These are phyloP conservation scores for Ophidiomyces ophidiicola DNA, from an alignment of 2,329 filamentous ascomycete species.

Conservation along the genomic window DNA sequence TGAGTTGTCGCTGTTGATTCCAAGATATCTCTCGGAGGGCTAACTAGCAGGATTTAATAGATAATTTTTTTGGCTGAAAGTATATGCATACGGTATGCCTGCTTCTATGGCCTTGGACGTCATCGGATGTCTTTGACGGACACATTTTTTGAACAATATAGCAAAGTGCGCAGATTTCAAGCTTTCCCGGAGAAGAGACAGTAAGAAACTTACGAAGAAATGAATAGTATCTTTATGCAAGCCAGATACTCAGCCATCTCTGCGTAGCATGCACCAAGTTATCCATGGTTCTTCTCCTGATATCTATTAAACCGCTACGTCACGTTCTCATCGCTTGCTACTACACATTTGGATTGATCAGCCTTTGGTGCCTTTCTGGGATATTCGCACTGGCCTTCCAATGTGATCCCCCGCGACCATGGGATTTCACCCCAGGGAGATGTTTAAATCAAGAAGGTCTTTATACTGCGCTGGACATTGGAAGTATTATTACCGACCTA, in stretches of 20 bases:
- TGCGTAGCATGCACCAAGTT: conserved; percentile 18
- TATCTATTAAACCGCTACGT: conserved; percentile 18
- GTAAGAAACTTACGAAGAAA: conserved; percentile 5
- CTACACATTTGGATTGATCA: conserved; percentile 13
- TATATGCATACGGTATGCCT: conserved; percentile 17
- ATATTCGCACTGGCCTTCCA: conserved; percentile 17
- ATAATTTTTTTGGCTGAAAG: conserved; percentile 12
- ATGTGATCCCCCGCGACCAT: conserved; percentile 17
- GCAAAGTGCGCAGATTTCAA: conserved; percentile 14
- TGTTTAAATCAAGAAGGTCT: conserved; percentile 19
- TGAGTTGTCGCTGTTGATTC: conserved; percentile 12
- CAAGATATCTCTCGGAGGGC: too few species aligned
- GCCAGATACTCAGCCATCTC: conserved; percentile 18
- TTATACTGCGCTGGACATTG: conserved; percentile 15
- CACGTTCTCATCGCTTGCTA: conserved; percentile 16
- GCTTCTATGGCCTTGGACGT: conserved; percentile 17
- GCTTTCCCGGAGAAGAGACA: background rate
- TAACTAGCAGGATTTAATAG: conserved; percentile 2
- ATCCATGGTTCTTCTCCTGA: conserved; percentile 18
- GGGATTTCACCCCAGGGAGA: conserved; percentile 15
- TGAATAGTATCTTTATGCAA: conserved; percentile 17
- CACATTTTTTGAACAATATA: conserved; percentile 14
- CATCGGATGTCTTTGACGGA: conserved; percentile 13
- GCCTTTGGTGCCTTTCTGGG: conserved; percentile 16
- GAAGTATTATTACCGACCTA: conserved; percentile 19